phyloP scores from a whole-genome alignment of 305 asterid species.

The Fraxinus velutina region DNA sequence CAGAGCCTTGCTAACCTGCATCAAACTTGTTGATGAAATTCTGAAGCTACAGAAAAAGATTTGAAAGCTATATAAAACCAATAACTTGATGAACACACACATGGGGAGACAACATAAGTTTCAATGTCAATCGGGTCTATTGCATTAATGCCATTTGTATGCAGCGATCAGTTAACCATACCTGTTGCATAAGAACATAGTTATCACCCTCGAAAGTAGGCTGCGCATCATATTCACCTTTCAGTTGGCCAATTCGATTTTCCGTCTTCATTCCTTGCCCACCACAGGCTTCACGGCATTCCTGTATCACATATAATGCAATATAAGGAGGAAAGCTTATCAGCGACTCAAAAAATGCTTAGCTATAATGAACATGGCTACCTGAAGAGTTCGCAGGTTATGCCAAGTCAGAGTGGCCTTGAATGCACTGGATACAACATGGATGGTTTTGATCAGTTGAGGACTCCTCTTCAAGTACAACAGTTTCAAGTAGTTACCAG shows the following conservation, averaged over 20 bases:
- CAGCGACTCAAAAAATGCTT: neutral
- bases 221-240: slow-evolving; percentile 90
- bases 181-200: slow-evolving; percentile 98
- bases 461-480: slow-evolving; percentile 76
- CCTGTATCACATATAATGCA: slow-evolving; percentile 40
- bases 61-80: neutral
- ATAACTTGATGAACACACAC: neutral
- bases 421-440: slow-evolving; percentile 83
- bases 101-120: neutral
- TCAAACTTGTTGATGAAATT: neutral
- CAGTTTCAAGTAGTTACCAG: slow-evolving; percentile 65
- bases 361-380: slow-evolving; percentile 20
- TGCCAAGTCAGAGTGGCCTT: slow-evolving; percentile 92
- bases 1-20: slow-evolving; percentile 92
- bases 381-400: slow-evolving; percentile 96
- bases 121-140: neutral
- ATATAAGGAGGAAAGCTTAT: slow-evolving; percentile 22
- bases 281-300: slow-evolving; percentile 97
- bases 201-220: slow-evolving; percentile 97
- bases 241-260: slow-evolving; percentile 86
- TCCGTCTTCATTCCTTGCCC: slow-evolving; percentile 95
- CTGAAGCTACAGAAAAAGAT: neutral
- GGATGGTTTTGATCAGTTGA: slow-evolving; percentile 67
- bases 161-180: slow-evolving; percentile 21
- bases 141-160: neutral